A percentile compares a stretch with the other conserved stretches of the same genome.
Evolutionary conservation across 352 stramenopile species (phyloP).

Genomic region (Elongisporangium prolatum): DNA sequence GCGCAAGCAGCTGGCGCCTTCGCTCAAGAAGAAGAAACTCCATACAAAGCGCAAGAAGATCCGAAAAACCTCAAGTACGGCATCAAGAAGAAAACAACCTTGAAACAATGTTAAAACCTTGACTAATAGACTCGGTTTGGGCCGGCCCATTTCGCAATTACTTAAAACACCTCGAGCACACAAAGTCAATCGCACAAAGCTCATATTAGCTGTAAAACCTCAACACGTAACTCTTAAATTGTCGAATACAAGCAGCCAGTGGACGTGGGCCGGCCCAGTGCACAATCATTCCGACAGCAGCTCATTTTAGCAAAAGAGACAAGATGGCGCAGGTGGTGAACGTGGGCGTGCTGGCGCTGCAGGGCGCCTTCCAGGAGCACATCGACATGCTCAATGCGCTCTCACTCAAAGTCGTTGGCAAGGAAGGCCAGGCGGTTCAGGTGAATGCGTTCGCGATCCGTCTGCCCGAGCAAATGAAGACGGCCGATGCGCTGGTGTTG

Average conservation of each 20-base stretch:
- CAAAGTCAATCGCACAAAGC: background rate
- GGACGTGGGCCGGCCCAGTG: background rate
- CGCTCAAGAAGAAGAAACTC: slow-evolving; percentile 13
- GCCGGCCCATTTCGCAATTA: background rate
- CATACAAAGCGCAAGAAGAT: slow-evolving; percentile 15
- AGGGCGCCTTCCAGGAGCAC: slow-evolving; percentile 91
- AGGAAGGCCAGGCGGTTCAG: slow-evolving; percentile 19
- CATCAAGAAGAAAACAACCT: slow-evolving; percentile 21
- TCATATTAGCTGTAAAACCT: background rate
- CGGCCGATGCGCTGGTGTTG: slow-evolving; percentile 91
- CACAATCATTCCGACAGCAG: slow-evolving; percentile 1
- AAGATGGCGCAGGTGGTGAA: slow-evolving; percentile 23
- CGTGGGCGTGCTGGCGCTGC: slow-evolving; percentile 86
- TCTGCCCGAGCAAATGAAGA: slow-evolving; percentile 70
- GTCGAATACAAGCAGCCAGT: background rate
- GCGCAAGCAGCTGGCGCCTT: slow-evolving; percentile 27
- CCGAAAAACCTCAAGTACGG: slow-evolving; percentile 8
- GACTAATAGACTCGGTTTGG: background rate
- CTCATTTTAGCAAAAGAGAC: slow-evolving; percentile 4
- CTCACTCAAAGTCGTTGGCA: slow-evolving; percentile 15
- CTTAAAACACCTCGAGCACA: background rate
- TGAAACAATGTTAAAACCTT: slow-evolving; percentile 12
- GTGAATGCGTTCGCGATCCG: slow-evolving; percentile 71
- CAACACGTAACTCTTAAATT: background rate
- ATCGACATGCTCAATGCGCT: slow-evolving; percentile 71